Evolutionary conservation across 192 early-diverging fungal genomes (phyloP).

Genomic region (Podila epigama): DNA sequence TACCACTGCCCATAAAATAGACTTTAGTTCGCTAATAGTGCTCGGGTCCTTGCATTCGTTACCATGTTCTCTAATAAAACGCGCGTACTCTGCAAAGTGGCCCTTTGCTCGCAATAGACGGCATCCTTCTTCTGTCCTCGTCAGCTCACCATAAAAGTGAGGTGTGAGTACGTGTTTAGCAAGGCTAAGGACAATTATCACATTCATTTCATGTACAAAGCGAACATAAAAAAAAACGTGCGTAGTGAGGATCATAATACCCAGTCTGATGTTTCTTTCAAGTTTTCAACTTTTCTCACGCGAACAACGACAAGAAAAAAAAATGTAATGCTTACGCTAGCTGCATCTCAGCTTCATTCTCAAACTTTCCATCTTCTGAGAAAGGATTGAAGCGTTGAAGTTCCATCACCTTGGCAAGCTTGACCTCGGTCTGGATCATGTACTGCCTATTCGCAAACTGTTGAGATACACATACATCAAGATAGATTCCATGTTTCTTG

Average conservation of each 20-base stretch:
- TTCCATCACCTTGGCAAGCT: conserved; percentile 41
- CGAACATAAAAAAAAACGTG: background rate
- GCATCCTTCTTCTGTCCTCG: conserved; percentile 79
- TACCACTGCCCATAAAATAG: conserved; percentile 83
- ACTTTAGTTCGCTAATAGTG: conserved; percentile 66
- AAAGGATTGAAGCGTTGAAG: conserved; percentile 43
- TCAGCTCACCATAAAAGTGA: conserved; percentile 85
- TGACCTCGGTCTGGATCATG: conserved; percentile 48
- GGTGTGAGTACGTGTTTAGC: conserved; percentile 51
- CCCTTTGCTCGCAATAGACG: conserved; percentile 65
- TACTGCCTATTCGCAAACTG: conserved; percentile 49
- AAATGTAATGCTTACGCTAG: conserved; percentile 17
- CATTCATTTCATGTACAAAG: too few species aligned
- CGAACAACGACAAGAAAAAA: background rate
- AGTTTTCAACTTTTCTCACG: too few species aligned
- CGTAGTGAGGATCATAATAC: background rate
- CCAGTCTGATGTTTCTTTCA: too few species aligned
- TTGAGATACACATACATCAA: background rate
- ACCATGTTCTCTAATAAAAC: conserved; percentile 60
- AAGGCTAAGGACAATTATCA: conserved; percentile 6
- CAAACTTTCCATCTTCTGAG: conserved; percentile 42
- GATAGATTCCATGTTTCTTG: background rate
- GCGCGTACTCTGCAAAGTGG: conserved; percentile 71
- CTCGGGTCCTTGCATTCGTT: conserved; percentile 46
- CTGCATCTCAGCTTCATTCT: conserved; percentile 26